These are phyloP conservation scores for Vaucheria bursata DNA, from an alignment of 352 stramenopile genomes.

Conservation along the genomic window DNA sequence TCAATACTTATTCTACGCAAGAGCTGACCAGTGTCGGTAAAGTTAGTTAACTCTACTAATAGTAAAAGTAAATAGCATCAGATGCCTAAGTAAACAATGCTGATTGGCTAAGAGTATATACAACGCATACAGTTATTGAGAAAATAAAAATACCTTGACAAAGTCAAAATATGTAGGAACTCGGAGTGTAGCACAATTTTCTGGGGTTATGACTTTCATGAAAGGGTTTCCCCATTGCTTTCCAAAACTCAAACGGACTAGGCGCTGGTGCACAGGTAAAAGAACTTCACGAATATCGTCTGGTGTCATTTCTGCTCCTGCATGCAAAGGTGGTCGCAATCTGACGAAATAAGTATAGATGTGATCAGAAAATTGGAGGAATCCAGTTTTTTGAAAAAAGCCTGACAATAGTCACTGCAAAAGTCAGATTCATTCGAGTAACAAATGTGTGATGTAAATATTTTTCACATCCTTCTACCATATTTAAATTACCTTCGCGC, in stretches of 20 bases:
- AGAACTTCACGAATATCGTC: not conserved
- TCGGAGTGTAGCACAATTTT: not conserved
- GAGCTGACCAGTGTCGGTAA: too few relatives aligned
- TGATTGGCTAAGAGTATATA: too few relatives aligned
- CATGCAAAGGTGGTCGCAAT: not conserved
- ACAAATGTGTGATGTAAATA: too few relatives aligned
- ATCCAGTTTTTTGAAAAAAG: not conserved
- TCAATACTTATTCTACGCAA: too few relatives aligned
- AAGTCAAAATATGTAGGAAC: constrained; percentile 6
- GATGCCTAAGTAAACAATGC: too few relatives aligned
- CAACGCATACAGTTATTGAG: too few relatives aligned
- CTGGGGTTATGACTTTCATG: not conserved
- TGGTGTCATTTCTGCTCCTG: not conserved
- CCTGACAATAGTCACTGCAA: too few relatives aligned
- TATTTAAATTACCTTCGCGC: not conserved
- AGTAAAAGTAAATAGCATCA: too few relatives aligned
- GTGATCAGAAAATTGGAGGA: not conserved
- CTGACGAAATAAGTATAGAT: not conserved
- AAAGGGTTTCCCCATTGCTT: constrained; percentile 2
- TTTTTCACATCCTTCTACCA: too few relatives aligned
- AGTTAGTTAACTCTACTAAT: too few relatives aligned
- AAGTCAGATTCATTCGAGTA: too few relatives aligned
- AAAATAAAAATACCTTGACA: too few relatives aligned
- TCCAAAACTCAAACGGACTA: not conserved
- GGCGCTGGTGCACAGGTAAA: not conserved